phyloP scores from a whole-genome alignment of 2,329 filamentous ascomycete species.

The Colletotrichum noveboracense region DNA sequence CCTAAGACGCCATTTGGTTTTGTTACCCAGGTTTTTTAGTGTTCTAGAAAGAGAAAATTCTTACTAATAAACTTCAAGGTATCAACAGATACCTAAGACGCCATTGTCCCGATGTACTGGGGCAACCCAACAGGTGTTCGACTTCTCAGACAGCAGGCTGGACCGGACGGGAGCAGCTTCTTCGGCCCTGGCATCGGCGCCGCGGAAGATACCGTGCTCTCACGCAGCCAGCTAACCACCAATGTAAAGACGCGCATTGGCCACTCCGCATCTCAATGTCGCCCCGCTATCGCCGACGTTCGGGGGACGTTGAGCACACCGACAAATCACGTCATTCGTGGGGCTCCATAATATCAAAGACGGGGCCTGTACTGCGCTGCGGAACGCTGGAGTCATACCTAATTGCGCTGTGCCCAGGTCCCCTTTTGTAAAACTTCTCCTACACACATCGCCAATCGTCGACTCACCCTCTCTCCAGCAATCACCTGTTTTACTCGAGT shows the following conservation, averaged over 20 bases:
- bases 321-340: conserved; percentile 22
- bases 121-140: neutral
- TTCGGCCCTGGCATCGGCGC: neutral
- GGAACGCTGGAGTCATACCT: neutral
- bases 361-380: neutral
- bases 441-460: neutral
- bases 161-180: neutral
- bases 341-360: neutral
- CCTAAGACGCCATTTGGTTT: neutral
- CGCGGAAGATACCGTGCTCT: neutral
- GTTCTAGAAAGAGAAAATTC: too few relatives aligned
- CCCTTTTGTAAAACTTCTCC: neutral
- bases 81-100: neutral
- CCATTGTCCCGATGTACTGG: neutral
- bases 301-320: neutral
- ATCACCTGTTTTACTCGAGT: conserved; percentile 20
- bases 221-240: neutral
- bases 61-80: too few relatives aligned
- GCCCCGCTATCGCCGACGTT: conserved; percentile 17
- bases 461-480: neutral
- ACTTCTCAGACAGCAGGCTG: neutral
- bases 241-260: neutral
- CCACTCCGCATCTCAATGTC: neutral
- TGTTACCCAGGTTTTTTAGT: too few relatives aligned
- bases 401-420: conserved; percentile 20